Evolutionary conservation across 164 flowering plant species (phyloP), one percentile per base, ranked within the genome.

Genomic region (Berberis thunbergii): DNA sequence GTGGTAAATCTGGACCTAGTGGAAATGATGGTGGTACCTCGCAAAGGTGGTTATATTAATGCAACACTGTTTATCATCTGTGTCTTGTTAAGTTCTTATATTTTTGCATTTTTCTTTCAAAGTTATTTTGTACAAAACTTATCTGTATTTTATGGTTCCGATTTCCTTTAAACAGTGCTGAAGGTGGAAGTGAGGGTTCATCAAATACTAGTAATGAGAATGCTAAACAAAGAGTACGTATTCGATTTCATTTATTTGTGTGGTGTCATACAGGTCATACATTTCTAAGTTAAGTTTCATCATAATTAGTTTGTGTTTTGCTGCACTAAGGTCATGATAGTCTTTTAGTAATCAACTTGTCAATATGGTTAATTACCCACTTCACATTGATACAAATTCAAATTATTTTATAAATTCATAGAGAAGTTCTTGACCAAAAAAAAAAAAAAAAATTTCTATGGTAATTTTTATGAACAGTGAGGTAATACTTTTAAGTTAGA

Each of bases 171-270:
- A 54, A 40, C 80, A 93, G 98, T 81, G 96, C 69, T 63, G 98
- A 88, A 68, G 88, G 96, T 76, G 97, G 90, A 70, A 85, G 84
- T 64, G 94, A 86, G 60, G 91, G 81, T 63, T 83, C 94, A 66
- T 85, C 92, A 58, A 86, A 83, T 67, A 87, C 72, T 58, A 86
- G 87, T 73, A 89, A 88, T 68, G 94, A 89, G 67, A 81, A 91
- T 70, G 57, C 57, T 50, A 75, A 78, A 70, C 87, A 80, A 49
- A 84, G 79, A 71, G 94, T 85, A 77, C 61, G 63, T 67, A 41
- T 48, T 43, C 60, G 39, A 56, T 40, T 62, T 41, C 43, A 49
- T 7, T 50, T 42, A 41, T 54, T 7, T 65, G 26, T 26, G 26
- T 26, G 26, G 26, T 26, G 26, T 26, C 26, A 26, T 26, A 26